Conservation (phyloP, 1,139 yeast genomes). For the Wickerhamomyces sp. region DNA sequence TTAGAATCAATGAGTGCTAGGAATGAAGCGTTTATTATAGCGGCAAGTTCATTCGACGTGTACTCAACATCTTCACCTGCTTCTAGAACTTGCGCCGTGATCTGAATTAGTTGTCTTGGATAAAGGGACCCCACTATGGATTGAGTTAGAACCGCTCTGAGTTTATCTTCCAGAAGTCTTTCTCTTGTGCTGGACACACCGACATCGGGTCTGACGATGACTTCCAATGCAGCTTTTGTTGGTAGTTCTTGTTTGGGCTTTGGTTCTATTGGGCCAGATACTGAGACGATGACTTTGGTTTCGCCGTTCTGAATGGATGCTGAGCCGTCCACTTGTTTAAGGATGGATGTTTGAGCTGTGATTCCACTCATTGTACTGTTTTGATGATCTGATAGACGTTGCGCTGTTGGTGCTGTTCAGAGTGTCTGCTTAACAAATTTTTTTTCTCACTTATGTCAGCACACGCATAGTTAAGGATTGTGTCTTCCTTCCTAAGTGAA, state of each 20-base stretch:
- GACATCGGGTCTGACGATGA: conserved; percentile 71
- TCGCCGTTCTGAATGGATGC: conserved; percentile 47
- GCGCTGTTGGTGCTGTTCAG: background rate
- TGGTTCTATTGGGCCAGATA: conserved; percentile 89
- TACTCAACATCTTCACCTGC: conserved; percentile 44
- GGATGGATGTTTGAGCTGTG: conserved; percentile 25
- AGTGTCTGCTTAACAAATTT: no score
- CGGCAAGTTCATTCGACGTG: conserved; percentile 52
- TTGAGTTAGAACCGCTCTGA: conserved; percentile 57
- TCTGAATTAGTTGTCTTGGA: conserved; percentile 82
- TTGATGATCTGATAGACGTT: no score
- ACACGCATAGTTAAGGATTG: no score
- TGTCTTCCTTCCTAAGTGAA: no score
- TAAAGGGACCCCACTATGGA: conserved; percentile 60
- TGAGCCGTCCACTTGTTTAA: conserved; percentile 75
- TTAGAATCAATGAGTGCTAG: conserved; percentile 79
- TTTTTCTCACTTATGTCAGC: no score
- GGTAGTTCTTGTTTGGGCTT: conserved; percentile 83
- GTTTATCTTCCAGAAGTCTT: conserved; percentile 64
- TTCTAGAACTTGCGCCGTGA: conserved; percentile 77
- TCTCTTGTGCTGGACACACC: conserved; percentile 80
- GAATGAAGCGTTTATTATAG: conserved; percentile 66
- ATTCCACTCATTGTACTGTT: conserved; percentile 1
- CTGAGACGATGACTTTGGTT: conserved; percentile 66
- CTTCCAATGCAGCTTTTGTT: conserved; percentile 69